Conservation (phyloP, 73 alveolate genomes). For the Tetrahymena borealis region DNA sequence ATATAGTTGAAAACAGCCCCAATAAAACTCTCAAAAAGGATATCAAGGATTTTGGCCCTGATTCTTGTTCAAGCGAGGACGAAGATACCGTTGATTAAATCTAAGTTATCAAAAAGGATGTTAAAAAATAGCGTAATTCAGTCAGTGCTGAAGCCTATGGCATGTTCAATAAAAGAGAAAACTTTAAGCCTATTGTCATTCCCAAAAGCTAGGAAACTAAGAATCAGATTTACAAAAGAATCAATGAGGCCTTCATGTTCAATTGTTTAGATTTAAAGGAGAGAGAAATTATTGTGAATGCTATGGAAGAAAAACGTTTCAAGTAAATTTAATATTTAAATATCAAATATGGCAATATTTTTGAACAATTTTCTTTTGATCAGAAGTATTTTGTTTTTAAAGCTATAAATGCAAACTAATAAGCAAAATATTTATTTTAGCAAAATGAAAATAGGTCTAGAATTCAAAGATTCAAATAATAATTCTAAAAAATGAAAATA, state of each 20-base stretch:
- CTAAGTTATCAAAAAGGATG: constrained; percentile 18
- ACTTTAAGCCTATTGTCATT: constrained; percentile 74
- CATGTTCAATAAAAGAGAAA: constrained; percentile 74
- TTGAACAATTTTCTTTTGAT: too few relatives aligned
- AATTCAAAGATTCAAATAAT: too few relatives aligned
- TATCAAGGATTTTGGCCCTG: neutral
- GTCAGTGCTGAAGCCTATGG: constrained; percentile 97
- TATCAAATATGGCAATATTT: too few relatives aligned
- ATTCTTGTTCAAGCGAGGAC: constrained; percentile 15
- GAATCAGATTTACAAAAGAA: constrained; percentile 45
- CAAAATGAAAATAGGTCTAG: too few relatives aligned
- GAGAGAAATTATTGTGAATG: constrained; percentile 62
- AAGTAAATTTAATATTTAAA: neutral
- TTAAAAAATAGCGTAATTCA: constrained; percentile 35
- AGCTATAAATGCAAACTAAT: too few relatives aligned
- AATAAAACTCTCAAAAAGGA: neutral
- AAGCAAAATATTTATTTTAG: too few relatives aligned
- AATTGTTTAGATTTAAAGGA: constrained; percentile 52
- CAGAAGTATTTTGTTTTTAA: too few relatives aligned
- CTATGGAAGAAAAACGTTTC: constrained; percentile 59
- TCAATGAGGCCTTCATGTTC: constrained; percentile 54
- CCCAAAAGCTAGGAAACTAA: constrained; percentile 74
- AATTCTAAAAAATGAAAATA: too few relatives aligned
- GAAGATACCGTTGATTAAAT: constrained; percentile 40
- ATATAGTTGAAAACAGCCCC: neutral